Conservation (phyloP, 768 basidiomycete genomes). For the Hebeloma cylindrosporum region DNA sequence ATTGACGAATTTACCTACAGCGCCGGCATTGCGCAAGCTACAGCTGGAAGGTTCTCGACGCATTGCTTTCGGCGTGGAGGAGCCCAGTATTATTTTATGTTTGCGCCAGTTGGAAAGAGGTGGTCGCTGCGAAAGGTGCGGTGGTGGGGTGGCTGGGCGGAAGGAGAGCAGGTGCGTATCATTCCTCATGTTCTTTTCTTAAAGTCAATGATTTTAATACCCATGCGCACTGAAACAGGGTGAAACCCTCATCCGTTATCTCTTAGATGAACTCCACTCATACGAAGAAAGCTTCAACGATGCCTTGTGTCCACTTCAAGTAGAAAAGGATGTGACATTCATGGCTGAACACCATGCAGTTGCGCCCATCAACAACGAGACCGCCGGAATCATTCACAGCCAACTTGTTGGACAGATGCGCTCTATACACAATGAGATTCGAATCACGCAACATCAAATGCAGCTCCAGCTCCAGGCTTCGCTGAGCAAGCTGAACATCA, state of each 20-base stretch:
- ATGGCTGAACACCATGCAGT: background rate
- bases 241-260: conserved; percentile 27
- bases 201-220: conserved; percentile 4
- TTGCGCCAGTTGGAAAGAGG: conserved; percentile 27
- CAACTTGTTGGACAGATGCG: too few species aligned
- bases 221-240: conserved; percentile 10
- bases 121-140: conserved; percentile 29
- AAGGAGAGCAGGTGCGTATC: conserved; percentile 23
- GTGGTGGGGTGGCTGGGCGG: conserved; percentile 42
- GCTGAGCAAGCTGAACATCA: too few species aligned
- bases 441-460: too few species aligned
- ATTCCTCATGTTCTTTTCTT: background rate
- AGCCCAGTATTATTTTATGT: conserved; percentile 36
- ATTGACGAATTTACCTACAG: too few species aligned
- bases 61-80: conserved; percentile 34
- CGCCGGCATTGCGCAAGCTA: too few species aligned
- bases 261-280: conserved; percentile 26
- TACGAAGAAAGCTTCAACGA: conserved; percentile 27
- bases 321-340: background rate
- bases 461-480: too few species aligned
- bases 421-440: too few species aligned
- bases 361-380: too few species aligned
- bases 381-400: background rate
- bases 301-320: conserved; percentile 9
- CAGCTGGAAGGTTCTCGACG: too few species aligned